Evolutionary conservation across 306 rosid species (phyloP), one percentile per base, ranked within the genome.

Genomic region (Fagus crenata): DNA sequence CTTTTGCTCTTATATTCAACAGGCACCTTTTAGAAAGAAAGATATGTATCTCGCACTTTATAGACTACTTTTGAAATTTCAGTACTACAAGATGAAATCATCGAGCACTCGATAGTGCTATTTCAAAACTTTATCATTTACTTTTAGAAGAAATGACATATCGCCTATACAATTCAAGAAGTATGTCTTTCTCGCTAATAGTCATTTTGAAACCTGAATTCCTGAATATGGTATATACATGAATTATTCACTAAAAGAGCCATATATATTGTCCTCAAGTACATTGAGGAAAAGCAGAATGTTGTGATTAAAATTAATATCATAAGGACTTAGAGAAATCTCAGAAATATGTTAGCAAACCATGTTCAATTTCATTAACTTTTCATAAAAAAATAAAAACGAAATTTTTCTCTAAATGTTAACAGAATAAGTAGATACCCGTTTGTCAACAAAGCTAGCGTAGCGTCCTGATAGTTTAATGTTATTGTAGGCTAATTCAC

Each of bases 21-120:
- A 86, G 81, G 69, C 36, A 73, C 78, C 90, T 82, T 86, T 89
- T 81, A 67, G 84, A 87, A 87, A 67, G 84, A 87, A 87, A 89
- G 87, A 84, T 76, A 69, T 15, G 75, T 17, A 63, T 76, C 84
- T 60, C 36, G 60, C 51, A 75, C 88, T 87, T 87, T 84, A 40
- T 80, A 68, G 81, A 78, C 28, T 86, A 71, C 82, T 83, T 78
- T 91, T 82, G 71, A 87, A 78, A 81, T 84, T 78, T 86, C 78
- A 78, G 31, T 73, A 73, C 75, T 73, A 73, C 75, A 28, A 54
- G 87, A 84, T 84, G 73, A 70, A 84, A 81, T 81, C 55, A 68
- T 12, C 75, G 53, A 72, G 77, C 17, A 58, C 54, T 53, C 36
- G 71, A 82, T 79, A 78, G 61, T 54, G 70, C 86, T 84, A 75